These are phyloP conservation scores for Paxillus rubicundulus DNA, from an alignment of 768 basidiomycete genomes.

Conservation along the genomic window DNA sequence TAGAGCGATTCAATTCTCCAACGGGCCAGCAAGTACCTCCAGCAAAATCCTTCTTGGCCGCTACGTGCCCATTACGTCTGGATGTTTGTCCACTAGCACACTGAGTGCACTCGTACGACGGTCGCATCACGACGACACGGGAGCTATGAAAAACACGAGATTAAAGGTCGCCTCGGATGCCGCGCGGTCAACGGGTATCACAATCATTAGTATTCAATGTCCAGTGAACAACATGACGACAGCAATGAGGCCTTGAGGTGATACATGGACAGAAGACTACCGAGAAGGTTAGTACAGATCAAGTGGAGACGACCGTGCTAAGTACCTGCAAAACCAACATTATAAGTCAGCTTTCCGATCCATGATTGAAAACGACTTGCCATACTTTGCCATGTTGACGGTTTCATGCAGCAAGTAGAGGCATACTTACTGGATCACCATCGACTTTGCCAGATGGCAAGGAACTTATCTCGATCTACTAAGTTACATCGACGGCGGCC, in stretches of 20 bases:
- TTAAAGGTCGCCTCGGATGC: slow-evolving; percentile 29
- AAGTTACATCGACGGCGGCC: background rate
- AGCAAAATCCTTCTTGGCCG: background rate
- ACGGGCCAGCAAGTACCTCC: background rate
- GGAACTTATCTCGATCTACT: background rate
- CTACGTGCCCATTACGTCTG: slow-evolving; percentile 12
- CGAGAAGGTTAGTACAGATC: slow-evolving; percentile 7
- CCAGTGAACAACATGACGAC: slow-evolving; percentile 11
- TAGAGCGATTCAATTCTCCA: background rate
- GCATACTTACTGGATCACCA: background rate
- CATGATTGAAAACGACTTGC: background rate
- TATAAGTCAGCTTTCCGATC: slow-evolving; percentile 6
- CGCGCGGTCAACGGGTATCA: slow-evolving; percentile 23
- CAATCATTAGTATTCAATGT: background rate
- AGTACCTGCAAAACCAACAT: slow-evolving; percentile 7
- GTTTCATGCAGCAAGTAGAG: background rate
- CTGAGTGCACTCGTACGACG: slow-evolving; percentile 16
- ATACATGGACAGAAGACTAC: slow-evolving; percentile 13
- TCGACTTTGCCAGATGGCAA: background rate
- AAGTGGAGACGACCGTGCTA: slow-evolving; percentile 12
- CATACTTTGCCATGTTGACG: too few species aligned
- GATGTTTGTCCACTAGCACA: background rate
- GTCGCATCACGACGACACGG: slow-evolving; percentile 25
- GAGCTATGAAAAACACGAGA: slow-evolving; percentile 22
- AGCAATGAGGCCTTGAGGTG: slow-evolving; percentile 18